Evolutionary conservation across 164 flowering plant species (phyloP), one percentile per base, ranked within the genome.

Genomic region (Cinnamomum chago): DNA sequence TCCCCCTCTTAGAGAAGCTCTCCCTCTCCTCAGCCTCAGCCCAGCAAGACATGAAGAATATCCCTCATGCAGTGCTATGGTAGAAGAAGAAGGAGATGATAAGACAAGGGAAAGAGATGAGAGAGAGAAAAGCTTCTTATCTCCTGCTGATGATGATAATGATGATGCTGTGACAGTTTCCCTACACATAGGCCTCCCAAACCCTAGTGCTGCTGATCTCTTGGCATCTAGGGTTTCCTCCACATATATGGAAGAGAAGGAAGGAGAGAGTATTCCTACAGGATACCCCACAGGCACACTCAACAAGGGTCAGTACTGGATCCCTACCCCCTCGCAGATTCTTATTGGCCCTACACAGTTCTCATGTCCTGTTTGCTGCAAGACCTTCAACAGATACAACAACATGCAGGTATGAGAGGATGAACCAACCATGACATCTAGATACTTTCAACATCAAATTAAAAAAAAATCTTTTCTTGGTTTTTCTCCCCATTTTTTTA

Each of bases 271-370:
- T 70, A 73, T 81, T 50, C 84, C 77, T 58, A 70, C 81, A 67
- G 83, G 81, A 70, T 83, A 70, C 72, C 72, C 79, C 10, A 60
- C 85, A 52, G 80, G 58, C 60, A 81, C 84, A 62, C 87, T 92
- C 77, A 86, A 88, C 84, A 93, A 86, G 81, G 95, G 97, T 4
- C 98, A 94, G 72, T 94, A 92, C 73, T 94, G 98, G 98, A 94
- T 94, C 79, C 98, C 98, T 15, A 90, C 98, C 10, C 97, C 98
- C 35, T 80, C 98, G 33, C 98, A 94, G 86, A 94, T 94, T 77
- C 82, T 94, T 75, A 90, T 94, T 85, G 98, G 98, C 68, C 98
- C 98, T 75, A 92, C 97, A 22, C 98, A 94, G 84, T 94, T 94
- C 81, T 88, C 98, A 18, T 94, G 98, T 79, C 97, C 95, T 78